These are phyloP conservation scores for Diophrys sp. DNA, from an alignment of 73 alveolate genomes.

Conservation along the genomic window DNA sequence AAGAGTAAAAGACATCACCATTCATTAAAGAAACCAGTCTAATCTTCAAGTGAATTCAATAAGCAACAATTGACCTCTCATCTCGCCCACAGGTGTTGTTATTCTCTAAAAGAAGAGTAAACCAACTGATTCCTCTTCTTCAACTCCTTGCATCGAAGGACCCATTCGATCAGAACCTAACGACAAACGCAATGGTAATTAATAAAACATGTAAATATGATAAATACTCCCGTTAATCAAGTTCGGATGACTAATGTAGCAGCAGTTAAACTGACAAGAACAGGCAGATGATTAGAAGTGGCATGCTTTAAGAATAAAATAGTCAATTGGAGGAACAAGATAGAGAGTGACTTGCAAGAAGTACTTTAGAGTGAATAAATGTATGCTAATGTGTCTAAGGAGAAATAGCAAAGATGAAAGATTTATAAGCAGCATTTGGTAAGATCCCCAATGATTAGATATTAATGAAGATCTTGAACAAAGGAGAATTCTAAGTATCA, in stretches of 20 bases:
- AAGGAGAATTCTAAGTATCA: constrained; percentile 91
- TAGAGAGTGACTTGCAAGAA: constrained; percentile 90
- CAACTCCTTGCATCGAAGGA: too few species aligned
- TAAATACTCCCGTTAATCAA: constrained; percentile 71
- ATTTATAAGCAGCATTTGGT: constrained; percentile 78
- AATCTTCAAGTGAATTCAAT: too few species aligned
- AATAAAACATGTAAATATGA: constrained; percentile 12
- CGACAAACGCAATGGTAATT: constrained; percentile 36
- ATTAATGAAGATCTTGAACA: constrained; percentile 82
- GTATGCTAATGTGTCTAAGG: constrained; percentile 95
- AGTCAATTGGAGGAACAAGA: constrained; percentile 88
- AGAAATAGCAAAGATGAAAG: constrained; percentile 88
- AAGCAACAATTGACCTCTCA: too few species aligned
- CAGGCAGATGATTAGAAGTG: constrained; percentile 81
- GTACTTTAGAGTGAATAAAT: constrained; percentile 91
- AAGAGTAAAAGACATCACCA: too few species aligned
- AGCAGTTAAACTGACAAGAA: constrained; percentile 63
- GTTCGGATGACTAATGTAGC: constrained; percentile 89
- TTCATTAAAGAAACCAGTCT: too few species aligned
- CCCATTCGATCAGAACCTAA: too few species aligned
- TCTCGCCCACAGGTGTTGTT: too few species aligned
- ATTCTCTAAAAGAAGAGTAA: too few species aligned
- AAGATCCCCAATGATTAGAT: constrained; percentile 78
- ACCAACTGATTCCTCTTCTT: too few species aligned
- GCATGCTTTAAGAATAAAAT: constrained; percentile 97